Evolutionary conservation across 1,139 yeast genomes (phyloP), one percentile per base, ranked within the genome.

Genomic region (Chernovozyma aurita): DNA sequence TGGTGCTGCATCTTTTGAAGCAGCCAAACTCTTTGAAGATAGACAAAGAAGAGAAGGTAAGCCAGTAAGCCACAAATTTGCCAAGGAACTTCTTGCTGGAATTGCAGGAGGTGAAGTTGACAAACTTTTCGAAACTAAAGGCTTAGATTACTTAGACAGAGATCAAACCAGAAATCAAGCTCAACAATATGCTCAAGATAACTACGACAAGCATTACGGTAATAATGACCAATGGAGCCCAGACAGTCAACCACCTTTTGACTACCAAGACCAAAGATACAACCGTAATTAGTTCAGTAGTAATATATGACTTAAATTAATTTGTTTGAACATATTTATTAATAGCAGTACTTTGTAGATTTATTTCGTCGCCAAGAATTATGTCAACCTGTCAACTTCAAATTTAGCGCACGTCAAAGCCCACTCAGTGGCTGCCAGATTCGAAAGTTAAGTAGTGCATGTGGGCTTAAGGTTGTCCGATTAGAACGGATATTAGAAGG

Each of bases 1-100:
- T 22, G 63, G 65, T 46, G 65, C 61, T 29, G 63, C 65, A 20
- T 56, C 63, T 4, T 59, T 59, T 38, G 63, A 55, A 42, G 65
- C 65, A 32, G 50, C 54, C 32, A 59, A 56, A 49, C 47, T 56
- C 39, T 59, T 56, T 32, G 65, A 59, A 48, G 61, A 59, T 47
- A 50, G 48, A 41, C 63, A 59, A 47, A 55, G 62, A 50, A 48
- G 54, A 38, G 60, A 59, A 45, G 65, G 63, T 28, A 56, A 55
- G 48, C 61, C 62, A 31, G 63, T 57, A 13, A 44, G 50, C 43
- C 63, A 59, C 42, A 46, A 52, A 14, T 57, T 59, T 35, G 63
- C 63, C 35, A 59, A 59, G 47, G 62, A 59, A 42, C 29, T 52
- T 18, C 40, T 59, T 33, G 61, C 58, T 18, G 63, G 63, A 32